Evolutionary conservation across 305 asterid genomes (phyloP).

Genomic region (Caryopteris hybrid): DNA sequence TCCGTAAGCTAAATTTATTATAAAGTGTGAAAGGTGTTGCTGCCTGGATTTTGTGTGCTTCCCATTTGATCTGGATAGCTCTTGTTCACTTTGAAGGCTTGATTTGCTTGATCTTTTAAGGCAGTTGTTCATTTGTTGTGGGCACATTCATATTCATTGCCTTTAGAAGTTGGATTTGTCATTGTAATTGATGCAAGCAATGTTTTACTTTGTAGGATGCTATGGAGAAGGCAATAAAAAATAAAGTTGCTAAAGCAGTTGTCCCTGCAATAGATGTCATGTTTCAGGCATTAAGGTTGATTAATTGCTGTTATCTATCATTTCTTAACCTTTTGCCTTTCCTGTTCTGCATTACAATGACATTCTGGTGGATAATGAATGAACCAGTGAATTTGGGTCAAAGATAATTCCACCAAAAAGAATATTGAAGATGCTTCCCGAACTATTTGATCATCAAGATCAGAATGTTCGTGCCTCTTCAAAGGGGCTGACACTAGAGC

Average conservation of each 20-base stretch:
- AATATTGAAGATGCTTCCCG: constrained; percentile 99
- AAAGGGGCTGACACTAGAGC: constrained; percentile 93
- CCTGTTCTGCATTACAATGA: constrained; percentile 25
- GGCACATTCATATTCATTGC: constrained; percentile 6
- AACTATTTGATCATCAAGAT: constrained; percentile 99
- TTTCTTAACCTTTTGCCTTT: not conserved
- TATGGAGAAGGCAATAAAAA: constrained; percentile 97
- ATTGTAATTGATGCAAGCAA: not conserved
- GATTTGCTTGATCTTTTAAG: not conserved
- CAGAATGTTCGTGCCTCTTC: constrained; percentile 99
- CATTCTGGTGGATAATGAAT: constrained; percentile 24
- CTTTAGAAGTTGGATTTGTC: not conserved
- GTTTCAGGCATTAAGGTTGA: constrained; percentile 97
- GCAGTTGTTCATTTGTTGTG: not conserved
- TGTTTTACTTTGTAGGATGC: constrained; percentile 69
- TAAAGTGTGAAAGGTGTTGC: constrained; percentile 2
- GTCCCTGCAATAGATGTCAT: constrained; percentile 99
- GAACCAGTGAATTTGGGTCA: constrained; percentile 90
- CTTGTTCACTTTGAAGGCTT: not conserved
- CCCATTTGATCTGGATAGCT: not conserved
- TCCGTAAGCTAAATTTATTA: not conserved
- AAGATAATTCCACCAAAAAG: constrained; percentile 95
- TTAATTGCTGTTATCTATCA: constrained; percentile 15
- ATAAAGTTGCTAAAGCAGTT: constrained; percentile 98
- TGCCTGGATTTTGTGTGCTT: constrained; percentile 6